phyloP scores from a whole-genome alignment of 768 basidiomycete species.

The Tricholoma bakamatsutake region DNA sequence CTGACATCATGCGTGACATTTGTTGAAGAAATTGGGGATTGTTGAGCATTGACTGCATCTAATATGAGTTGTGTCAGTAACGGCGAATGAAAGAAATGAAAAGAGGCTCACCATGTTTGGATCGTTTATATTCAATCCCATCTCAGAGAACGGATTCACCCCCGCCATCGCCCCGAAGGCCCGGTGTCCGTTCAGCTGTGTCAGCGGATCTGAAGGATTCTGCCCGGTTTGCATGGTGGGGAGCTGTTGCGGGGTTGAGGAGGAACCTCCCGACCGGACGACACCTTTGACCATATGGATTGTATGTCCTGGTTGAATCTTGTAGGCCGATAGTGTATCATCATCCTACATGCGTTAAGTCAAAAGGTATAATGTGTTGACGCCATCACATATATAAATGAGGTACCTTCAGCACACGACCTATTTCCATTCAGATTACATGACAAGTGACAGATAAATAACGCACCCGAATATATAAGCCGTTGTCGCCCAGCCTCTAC shows the following conservation, averaged over 20 bases:
- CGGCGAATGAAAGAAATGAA: background rate
- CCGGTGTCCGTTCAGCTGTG: conserved; percentile 70
- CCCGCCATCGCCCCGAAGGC: conserved; percentile 80
- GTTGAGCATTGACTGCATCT: conserved; percentile 85
- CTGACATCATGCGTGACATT: conserved; percentile 82
- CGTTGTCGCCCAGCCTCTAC: background rate
- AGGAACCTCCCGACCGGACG: conserved; percentile 41
- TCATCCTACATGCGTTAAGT: background rate
- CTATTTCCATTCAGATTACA: conserved; percentile 25
- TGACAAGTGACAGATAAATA: background rate
- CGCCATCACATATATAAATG: background rate
- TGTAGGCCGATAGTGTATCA: conserved; percentile 76
- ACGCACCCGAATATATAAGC: background rate
- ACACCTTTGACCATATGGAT: conserved; percentile 93
- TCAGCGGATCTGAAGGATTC: conserved; percentile 82
- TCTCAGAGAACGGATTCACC: conserved; percentile 86
- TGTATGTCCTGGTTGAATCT: conserved; percentile 85
- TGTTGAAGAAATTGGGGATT: conserved; percentile 81
- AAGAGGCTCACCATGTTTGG: conserved; percentile 76
- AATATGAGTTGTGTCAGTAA: background rate
- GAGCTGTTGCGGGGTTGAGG: conserved; percentile 50
- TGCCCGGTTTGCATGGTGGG: conserved; percentile 91
- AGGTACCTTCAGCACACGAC: conserved; percentile 67
- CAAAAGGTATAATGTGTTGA: background rate
- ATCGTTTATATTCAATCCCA: conserved; percentile 89